Percentiles rank a stretch among this genome's conserved stretches.
Evolutionary conservation across 2,329 filamentous ascomycete species (phyloP).

Genomic region (Neofusicoccum laricinum): DNA sequence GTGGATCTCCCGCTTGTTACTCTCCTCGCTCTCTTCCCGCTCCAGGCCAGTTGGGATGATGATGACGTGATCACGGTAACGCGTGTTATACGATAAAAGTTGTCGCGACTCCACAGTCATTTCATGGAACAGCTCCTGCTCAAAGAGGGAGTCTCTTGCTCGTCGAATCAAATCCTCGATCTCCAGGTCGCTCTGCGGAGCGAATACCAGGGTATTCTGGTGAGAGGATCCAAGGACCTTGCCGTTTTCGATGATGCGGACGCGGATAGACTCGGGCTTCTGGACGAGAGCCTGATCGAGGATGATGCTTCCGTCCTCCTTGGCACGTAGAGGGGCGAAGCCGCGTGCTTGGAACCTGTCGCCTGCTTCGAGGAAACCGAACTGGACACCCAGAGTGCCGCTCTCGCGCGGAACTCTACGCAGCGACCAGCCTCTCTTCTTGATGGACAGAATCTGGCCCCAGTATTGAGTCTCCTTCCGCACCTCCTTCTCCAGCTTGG

Average conservation of each 20-base stretch:
- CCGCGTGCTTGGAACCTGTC: slow-evolving; percentile 64
- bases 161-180: slow-evolving; percentile 69
- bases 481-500: slow-evolving; percentile 72
- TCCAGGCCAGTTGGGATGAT: slow-evolving; percentile 26
- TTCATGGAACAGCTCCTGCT: slow-evolving; percentile 88
- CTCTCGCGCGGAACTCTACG: slow-evolving; percentile 71
- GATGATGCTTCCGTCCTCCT: slow-evolving; percentile 69
- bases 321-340: slow-evolving; percentile 74
- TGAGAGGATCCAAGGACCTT: slow-evolving; percentile 56
- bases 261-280: slow-evolving; percentile 61
- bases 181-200: slow-evolving; percentile 6
- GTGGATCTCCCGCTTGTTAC: slow-evolving; percentile 57
- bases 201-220: slow-evolving; percentile 22
- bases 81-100: slow-evolving; percentile 68
- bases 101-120: slow-evolving; percentile 76
- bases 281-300: slow-evolving; percentile 65
- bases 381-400: slow-evolving; percentile 77
- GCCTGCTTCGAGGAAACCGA: slow-evolving; percentile 77
- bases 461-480: slow-evolving; percentile 82
- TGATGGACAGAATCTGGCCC: slow-evolving; percentile 78
- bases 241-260: slow-evolving; percentile 61
- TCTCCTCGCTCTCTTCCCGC: slow-evolving; percentile 23
- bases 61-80: slow-evolving; percentile 52
- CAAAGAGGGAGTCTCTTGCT: slow-evolving; percentile 74
- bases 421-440: slow-evolving; percentile 81